phyloP scores from a whole-genome alignment of 208 protist genomes.

The Naegleria lovaniensis region DNA sequence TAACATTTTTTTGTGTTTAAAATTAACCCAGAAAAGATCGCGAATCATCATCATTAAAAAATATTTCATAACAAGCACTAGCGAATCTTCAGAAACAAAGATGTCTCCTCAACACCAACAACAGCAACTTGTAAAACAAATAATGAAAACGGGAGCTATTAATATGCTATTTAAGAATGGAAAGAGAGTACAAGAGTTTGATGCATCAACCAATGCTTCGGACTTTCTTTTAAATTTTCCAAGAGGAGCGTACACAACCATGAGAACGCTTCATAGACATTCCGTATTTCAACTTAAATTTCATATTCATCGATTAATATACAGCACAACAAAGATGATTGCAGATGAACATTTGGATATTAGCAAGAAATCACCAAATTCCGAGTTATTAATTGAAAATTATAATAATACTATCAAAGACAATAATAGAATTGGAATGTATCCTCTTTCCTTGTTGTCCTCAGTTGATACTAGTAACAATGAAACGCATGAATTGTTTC shows the following conservation, averaged over 20 bases:
- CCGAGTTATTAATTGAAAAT: not conserved
- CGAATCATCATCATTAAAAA: too few relatives aligned
- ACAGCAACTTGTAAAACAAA: too few relatives aligned
- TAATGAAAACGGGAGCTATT: not conserved
- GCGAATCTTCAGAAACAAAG: too few relatives aligned
- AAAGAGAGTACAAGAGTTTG: not conserved
- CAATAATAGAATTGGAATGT: not conserved
- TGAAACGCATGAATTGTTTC: not conserved
- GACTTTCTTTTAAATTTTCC: not conserved
- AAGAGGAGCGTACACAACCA: not conserved
- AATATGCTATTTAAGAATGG: not conserved
- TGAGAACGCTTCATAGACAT: not conserved
- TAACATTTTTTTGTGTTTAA: too few relatives aligned
- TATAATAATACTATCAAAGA: not conserved
- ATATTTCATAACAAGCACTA: too few relatives aligned
- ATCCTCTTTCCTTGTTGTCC: not conserved
- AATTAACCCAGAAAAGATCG: too few relatives aligned
- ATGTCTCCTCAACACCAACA: too few relatives aligned
- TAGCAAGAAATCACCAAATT: not conserved
- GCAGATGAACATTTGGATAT: not conserved
- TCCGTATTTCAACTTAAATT: not conserved
- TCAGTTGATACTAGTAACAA: not conserved
- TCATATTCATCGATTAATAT: not conserved
- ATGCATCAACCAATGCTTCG: not conserved
- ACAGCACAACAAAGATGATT: not conserved